Percentiles rank a stretch among this genome's conserved stretches.
phyloP scores from a whole-genome alignment of 1,284 basidiomycete genomes.

The Papiliotrema terrestris region DNA sequence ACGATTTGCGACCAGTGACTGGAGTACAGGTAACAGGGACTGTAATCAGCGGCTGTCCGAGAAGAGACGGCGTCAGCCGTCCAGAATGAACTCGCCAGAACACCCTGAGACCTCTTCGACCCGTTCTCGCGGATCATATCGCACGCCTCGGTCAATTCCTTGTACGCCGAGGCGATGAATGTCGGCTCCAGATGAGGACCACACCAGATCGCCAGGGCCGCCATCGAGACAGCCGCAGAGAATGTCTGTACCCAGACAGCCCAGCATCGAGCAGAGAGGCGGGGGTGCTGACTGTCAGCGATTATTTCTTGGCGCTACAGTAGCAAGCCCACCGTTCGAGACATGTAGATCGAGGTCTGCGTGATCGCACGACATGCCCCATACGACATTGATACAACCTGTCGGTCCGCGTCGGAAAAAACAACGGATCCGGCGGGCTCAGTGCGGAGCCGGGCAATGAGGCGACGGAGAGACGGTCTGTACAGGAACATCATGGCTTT shows the following conservation, averaged over 20 bases:
- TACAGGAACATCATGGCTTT: conserved; percentile 40
- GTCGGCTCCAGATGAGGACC: conserved; percentile 31
- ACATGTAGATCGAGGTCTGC: conserved; percentile 28
- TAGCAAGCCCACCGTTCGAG: conserved; percentile 22
- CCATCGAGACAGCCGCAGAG: conserved; percentile 37
- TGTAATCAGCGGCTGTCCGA: conserved; percentile 2
- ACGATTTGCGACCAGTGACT: conserved; percentile 29
- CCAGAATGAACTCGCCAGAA: conserved; percentile 21
- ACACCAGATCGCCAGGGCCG: conserved; percentile 41
- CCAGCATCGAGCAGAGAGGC: conserved; percentile 34
- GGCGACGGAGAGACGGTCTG: conserved; percentile 34
- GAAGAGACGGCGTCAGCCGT: background rate
- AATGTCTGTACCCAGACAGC: conserved; percentile 43
- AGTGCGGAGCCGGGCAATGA: conserved; percentile 29
- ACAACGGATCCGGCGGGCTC: conserved; percentile 11
- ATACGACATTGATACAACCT: conserved; percentile 27
- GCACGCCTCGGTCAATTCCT: conserved; percentile 32
- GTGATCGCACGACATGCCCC: conserved; percentile 34
- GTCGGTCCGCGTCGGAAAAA: conserved; percentile 24
- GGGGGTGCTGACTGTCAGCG: conserved; percentile 21
- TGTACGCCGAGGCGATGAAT: conserved; percentile 29
- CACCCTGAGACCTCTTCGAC: conserved; percentile 24
- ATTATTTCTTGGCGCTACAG: no score
- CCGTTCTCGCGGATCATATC: conserved; percentile 36
- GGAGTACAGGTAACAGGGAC: conserved; percentile 35